A percentile compares a stretch with the other conserved stretches of the same genome.
These are phyloP conservation scores for Tripterygium wilfordii DNA, from an alignment of 177 flowering plant genomes.

Conservation along the genomic window DNA sequence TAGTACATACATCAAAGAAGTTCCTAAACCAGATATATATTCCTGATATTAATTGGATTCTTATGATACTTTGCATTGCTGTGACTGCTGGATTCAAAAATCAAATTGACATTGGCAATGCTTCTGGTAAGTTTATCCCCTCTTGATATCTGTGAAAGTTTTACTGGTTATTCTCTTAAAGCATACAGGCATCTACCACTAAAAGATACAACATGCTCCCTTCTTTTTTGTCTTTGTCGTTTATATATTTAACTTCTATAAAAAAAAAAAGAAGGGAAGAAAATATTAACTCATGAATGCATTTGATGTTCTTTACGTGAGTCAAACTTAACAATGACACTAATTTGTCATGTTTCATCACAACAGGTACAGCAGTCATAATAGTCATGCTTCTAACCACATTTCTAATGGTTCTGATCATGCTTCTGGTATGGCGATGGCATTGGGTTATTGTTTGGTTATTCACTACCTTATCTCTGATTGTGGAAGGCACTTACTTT, in stretches of 20 bases:
- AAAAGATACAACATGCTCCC: too few relatives aligned
- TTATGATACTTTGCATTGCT: slow-evolving; percentile 81
- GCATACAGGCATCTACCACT: too few relatives aligned
- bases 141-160: not conserved
- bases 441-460: slow-evolving; percentile 64
- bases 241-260: too few relatives aligned
- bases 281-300: too few relatives aligned
- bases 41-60: slow-evolving; percentile 92
- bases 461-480: slow-evolving; percentile 49
- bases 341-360: too few relatives aligned
- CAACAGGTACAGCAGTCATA: slow-evolving; percentile 78
- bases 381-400: slow-evolving; percentile 82
- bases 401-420: slow-evolving; percentile 62
- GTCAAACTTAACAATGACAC: too few relatives aligned
- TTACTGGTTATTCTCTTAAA: too few relatives aligned
- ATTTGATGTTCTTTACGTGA: too few relatives aligned
- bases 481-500: slow-evolving; percentile 62
- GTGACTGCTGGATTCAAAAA: slow-evolving; percentile 78
- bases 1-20: slow-evolving; percentile 79
- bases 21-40: slow-evolving; percentile 80
- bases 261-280: too few relatives aligned
- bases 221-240: too few relatives aligned
- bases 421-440: slow-evolving; percentile 77
- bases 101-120: slow-evolving; percentile 79
- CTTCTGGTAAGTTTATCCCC: slow-evolving; percentile 60